phyloP scores from a whole-genome alignment of 2,329 filamentous ascomycete genomes.

The Fusarium nodosum region DNA sequence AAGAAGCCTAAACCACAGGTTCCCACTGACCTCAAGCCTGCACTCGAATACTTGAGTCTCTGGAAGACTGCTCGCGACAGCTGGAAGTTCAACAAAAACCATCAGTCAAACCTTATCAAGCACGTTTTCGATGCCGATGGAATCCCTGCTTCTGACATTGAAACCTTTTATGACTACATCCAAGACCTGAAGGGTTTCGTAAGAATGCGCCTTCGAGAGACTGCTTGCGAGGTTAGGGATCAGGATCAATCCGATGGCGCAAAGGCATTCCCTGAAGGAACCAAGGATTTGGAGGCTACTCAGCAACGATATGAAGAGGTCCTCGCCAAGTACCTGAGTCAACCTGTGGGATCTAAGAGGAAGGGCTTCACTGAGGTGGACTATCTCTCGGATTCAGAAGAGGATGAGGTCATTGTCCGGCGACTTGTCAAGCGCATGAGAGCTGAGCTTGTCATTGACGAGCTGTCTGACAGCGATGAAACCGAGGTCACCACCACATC shows the following conservation, averaged over 20 bases:
- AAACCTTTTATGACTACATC: slow-evolving; percentile 81
- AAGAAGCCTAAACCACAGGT: slow-evolving; percentile 58
- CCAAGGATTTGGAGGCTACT: slow-evolving; percentile 63
- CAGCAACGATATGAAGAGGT: slow-evolving; percentile 68
- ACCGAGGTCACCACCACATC: slow-evolving; percentile 53
- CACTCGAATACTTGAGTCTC: slow-evolving; percentile 81
- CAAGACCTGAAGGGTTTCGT: slow-evolving; percentile 81
- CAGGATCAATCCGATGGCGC: slow-evolving; percentile 66
- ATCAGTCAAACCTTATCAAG: slow-evolving; percentile 87
- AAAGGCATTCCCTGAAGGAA: slow-evolving; percentile 64
- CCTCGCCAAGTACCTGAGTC: slow-evolving; percentile 63
- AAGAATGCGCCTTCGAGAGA: slow-evolving; percentile 75
- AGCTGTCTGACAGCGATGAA: slow-evolving; percentile 65
- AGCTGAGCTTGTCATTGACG: slow-evolving; percentile 69
- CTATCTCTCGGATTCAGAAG: slow-evolving; percentile 63
- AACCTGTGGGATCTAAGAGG: slow-evolving; percentile 57
- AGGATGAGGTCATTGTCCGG: slow-evolving; percentile 64
- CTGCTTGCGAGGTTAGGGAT: slow-evolving; percentile 72
- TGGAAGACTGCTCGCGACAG: slow-evolving; percentile 77
- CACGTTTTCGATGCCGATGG: slow-evolving; percentile 80
- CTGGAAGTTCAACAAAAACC: slow-evolving; percentile 98
- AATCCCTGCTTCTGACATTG: slow-evolving; percentile 78
- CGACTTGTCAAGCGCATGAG: slow-evolving; percentile 74
- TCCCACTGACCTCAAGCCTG: slow-evolving; percentile 67
- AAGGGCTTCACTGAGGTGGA: slow-evolving; percentile 68